These are phyloP conservation scores for Sporisorium reilianum DNA, from an alignment of 1,284 basidiomycete genomes.

Conservation along the genomic window DNA sequence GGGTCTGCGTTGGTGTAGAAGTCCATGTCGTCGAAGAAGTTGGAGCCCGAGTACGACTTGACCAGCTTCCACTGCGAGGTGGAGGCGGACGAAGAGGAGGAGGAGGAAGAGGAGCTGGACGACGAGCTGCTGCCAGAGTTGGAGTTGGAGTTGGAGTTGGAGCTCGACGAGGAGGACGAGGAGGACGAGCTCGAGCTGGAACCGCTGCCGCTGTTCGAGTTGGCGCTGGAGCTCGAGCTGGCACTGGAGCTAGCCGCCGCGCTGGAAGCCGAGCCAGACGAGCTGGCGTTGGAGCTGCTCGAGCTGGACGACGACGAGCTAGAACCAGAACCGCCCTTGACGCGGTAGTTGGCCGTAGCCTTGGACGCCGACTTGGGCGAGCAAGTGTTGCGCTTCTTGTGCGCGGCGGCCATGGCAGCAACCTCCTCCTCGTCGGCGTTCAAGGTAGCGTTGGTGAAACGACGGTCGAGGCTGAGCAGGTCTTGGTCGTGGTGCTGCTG, in stretches of 20 bases:
- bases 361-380: slow-evolving; percentile 26
- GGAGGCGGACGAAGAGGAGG: slow-evolving; percentile 28
- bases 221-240: slow-evolving; percentile 13
- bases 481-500: slow-evolving; percentile 20
- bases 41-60: slow-evolving; percentile 47
- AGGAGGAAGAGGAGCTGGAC: slow-evolving; percentile 12
- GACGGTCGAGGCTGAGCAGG: slow-evolving; percentile 18
- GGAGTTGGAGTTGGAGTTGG: slow-evolving; percentile 14
- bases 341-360: slow-evolving; percentile 21
- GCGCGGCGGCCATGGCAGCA: slow-evolving; percentile 23
- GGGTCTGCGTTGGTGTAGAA: slow-evolving; percentile 55
- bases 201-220: slow-evolving; percentile 4
- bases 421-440: slow-evolving; percentile 41
- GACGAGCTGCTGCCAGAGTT: slow-evolving; percentile 15
- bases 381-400: slow-evolving; percentile 49
- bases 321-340: slow-evolving; percentile 19
- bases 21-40: slow-evolving; percentile 57
- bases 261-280: background rate
- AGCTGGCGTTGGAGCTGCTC: slow-evolving; percentile 14
- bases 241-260: slow-evolving; percentile 17
- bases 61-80: slow-evolving; percentile 44
- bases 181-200: slow-evolving; percentile 25
- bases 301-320: slow-evolving; percentile 7
- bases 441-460: slow-evolving; percentile 35
- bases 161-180: slow-evolving; percentile 17